phyloP scores from a whole-genome alignment of 805 yeast genomes.

The Blastobotrys muscicola region DNA sequence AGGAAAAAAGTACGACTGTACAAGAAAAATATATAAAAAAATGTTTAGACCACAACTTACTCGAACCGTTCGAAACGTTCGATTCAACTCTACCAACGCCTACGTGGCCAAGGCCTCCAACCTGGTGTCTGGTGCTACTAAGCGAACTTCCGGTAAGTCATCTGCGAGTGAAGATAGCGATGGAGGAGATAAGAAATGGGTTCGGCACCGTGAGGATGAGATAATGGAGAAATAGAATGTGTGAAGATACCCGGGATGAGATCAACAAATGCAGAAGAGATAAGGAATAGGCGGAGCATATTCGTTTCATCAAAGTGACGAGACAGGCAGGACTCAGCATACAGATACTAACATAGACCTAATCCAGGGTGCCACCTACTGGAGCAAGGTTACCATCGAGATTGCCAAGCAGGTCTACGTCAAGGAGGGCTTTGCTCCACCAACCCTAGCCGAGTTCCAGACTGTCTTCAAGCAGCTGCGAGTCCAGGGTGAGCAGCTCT shows the following conservation, averaged over 20 bases:
- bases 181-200: conserved; percentile 19
- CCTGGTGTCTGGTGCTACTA: conserved; percentile 17
- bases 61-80: conserved; percentile 21
- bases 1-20: too few species aligned
- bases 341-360: conserved; percentile 20
- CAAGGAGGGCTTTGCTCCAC: conserved; percentile 92
- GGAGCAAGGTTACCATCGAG: conserved; percentile 58
- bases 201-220: conserved; percentile 3
- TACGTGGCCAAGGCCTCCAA: conserved; percentile 34
- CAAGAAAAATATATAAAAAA: background rate
- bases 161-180: background rate
- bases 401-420: conserved; percentile 70
- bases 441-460: conserved; percentile 66
- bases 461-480: conserved; percentile 53
- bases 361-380: conserved; percentile 61
- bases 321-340: too few species aligned
- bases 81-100: conserved; percentile 27
- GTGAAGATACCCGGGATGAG: background rate
- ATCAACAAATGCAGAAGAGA: background rate
- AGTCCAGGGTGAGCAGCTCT: conserved; percentile 31
- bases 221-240: background rate
- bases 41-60: background rate
- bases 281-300: too few species aligned
- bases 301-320: too few species aligned
- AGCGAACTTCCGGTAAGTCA: conserved; percentile 32